Conservation (phyloP, 73 alveolate genomes). For the Tetrahymena elliotti region DNA sequence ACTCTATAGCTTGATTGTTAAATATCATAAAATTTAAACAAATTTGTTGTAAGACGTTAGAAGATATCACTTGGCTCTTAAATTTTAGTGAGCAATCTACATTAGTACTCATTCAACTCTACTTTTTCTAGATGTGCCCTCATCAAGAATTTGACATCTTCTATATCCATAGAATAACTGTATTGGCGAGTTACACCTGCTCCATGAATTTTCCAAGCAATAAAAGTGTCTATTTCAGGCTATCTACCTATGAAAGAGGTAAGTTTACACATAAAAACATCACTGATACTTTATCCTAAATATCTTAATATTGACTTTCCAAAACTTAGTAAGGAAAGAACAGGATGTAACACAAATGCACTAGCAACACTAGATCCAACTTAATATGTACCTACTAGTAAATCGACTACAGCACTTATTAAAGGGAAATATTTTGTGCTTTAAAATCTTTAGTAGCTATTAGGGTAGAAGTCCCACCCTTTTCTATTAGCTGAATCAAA, state of each 20-base stretch:
- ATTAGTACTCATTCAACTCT: neutral
- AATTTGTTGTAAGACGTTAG: neutral
- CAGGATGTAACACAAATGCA: neutral
- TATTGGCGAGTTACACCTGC: neutral
- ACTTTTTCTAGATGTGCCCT: neutral
- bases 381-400: neutral
- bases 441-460: neutral
- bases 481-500: neutral
- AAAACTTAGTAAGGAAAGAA: neutral
- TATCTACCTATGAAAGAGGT: neutral
- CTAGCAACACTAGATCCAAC: neutral
- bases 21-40: neutral
- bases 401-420: neutral
- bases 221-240: neutral
- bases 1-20: neutral
- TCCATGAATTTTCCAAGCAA: neutral
- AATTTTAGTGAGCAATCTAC: neutral
- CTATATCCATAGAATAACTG: neutral
- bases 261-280: neutral
- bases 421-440: neutral
- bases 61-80: neutral
- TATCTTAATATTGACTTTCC: neutral
- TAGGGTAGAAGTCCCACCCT: neutral
- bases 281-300: neutral
- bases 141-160: neutral